A percentile compares a stretch with the other conserved stretches of the same genome.
Conservation (phyloP, 768 basidiomycete genomes). For the Leccinum aurantiacum region DNA sequence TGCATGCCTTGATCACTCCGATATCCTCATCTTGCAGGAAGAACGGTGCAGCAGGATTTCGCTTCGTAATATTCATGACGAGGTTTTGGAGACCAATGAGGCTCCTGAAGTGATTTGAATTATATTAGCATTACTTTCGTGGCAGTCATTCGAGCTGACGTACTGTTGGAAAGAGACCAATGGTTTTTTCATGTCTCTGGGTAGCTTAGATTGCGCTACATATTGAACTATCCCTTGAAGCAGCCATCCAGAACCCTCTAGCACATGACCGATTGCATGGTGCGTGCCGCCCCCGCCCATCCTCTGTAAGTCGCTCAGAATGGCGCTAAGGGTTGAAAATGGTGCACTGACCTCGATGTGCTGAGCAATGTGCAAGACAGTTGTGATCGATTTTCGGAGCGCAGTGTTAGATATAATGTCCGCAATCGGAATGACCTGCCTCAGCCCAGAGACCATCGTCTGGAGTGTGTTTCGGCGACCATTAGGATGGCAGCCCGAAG, state of each 20-base stretch:
- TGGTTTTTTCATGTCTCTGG: conserved; percentile 5
- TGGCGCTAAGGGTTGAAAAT: background rate
- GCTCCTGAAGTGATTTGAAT: conserved; percentile 3
- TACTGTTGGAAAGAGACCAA: conserved; percentile 10
- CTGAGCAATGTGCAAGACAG: conserved; percentile 9
- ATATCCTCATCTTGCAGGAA: conserved; percentile 13
- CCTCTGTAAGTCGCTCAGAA: conserved; percentile 1
- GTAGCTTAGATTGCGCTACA: background rate
- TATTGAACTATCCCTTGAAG: conserved; percentile 11
- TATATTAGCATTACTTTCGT: background rate
- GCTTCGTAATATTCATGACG: conserved; percentile 9
- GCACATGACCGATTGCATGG: conserved; percentile 13
- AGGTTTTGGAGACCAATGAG: conserved; percentile 6
- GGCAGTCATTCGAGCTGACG: background rate
- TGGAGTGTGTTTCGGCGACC: background rate
- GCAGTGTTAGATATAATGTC: conserved; percentile 4
- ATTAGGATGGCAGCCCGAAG: conserved; percentile 5
- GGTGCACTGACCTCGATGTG: conserved; percentile 7
- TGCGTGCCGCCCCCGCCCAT: conserved; percentile 15
- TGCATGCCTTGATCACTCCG: conserved; percentile 7
- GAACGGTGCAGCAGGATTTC: conserved; percentile 6
- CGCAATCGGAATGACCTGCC: conserved; percentile 4
- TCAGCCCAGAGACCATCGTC: conserved; percentile 7
- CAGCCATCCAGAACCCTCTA: conserved; percentile 16
- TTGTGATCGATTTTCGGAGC: conserved; percentile 12